Evolutionary conservation across 768 basidiomycete species (phyloP), one percentile per base, ranked within the genome.

Genomic region (Psilocybe azurescens): DNA sequence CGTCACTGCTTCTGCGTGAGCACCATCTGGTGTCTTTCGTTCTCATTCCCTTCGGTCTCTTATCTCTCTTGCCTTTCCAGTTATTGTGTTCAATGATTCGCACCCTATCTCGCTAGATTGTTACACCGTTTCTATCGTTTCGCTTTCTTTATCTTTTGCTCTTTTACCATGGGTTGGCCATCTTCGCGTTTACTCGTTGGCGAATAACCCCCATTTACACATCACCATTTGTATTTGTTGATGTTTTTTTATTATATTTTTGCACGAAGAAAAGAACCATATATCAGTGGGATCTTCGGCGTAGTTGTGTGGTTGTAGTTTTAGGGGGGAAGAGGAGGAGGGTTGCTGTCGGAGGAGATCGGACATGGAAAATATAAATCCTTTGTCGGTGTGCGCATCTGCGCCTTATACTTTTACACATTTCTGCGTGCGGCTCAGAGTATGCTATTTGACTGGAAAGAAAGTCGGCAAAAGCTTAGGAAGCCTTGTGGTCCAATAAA

Each of bases 1-100:
- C 28, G 61, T 69, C 38, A 38, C 66, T 50, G 65, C 56, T 46
- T 71, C 67, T 53, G 69, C 69, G 58, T 70, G 62, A 62, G 55
- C 52, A n/a, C 52, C 32, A 9, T 33, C 33, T 4, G 33, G 52
- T 14, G 28, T 52, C 51, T 48, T 16, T 49, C 20, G 38, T 54
- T 51, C 49, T n/a, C 2, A 30, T n/a, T 30, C 44, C 9, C 2
- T 38, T 53, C 32, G 33, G 29, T 14, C 33, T 36, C 52, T 36
- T n/a, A 20, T 32, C 52, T n/a, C 36, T 32, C 33, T 5, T n/a
- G 7, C 16, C 6, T 53, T 53, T 33, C 32, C 52, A 36, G 32
- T 53, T 53, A 32, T 18, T 38, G 8, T 53, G 52, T 53, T 4
- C 36, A 36, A 9, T 53, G 52, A 29, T 44, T 44, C 1, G 11